Percentiles rank a stretch among this genome's conserved stretches.
phyloP scores from a whole-genome alignment of 1,284 basidiomycete genomes.

The Ceratobasidium sp. region DNA sequence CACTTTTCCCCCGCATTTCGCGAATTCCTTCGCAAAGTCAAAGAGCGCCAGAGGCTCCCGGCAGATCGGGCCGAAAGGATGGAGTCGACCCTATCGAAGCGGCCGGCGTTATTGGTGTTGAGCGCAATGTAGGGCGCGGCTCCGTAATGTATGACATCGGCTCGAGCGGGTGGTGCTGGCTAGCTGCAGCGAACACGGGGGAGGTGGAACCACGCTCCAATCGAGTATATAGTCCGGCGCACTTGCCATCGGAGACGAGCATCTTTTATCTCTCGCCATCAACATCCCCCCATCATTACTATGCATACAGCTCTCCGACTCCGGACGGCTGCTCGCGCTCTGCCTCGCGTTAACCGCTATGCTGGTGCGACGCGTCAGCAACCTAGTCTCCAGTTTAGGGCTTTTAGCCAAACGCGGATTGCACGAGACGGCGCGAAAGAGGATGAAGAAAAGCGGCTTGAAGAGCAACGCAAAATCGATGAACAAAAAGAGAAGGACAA shows the following conservation, averaged over 20 bases:
- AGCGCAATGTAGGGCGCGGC: not conserved
- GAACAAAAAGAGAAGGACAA: conserved; percentile 34
- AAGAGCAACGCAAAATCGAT: conserved; percentile 36
- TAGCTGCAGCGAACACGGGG: not conserved
- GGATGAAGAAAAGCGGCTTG: conserved; percentile 17
- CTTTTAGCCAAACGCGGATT: not conserved
- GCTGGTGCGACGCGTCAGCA: not conserved
- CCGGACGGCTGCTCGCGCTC: not conserved
- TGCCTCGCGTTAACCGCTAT: conserved; percentile 1
- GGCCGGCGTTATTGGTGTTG: not conserved
- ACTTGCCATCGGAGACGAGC: not conserved
- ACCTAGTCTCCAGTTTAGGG: not conserved
- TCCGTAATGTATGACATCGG: not conserved
- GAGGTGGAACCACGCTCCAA: not conserved
- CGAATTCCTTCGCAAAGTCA: too few relatives aligned
- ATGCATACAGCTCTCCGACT: conserved; percentile 24
- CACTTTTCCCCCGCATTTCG: too few relatives aligned
- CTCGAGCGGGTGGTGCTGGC: not conserved
- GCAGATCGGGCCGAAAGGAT: not conserved
- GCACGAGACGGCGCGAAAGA: too few relatives aligned
- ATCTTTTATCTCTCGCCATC: not conserved
- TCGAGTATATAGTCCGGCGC: conserved; percentile 5
- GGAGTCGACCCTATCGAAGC: not conserved
- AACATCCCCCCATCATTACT: not conserved
- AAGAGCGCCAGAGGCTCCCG: too few relatives aligned